Evolutionary conservation across 2,329 filamentous ascomycete genomes (phyloP).

Genomic region (Sporothrix pallida): DNA sequence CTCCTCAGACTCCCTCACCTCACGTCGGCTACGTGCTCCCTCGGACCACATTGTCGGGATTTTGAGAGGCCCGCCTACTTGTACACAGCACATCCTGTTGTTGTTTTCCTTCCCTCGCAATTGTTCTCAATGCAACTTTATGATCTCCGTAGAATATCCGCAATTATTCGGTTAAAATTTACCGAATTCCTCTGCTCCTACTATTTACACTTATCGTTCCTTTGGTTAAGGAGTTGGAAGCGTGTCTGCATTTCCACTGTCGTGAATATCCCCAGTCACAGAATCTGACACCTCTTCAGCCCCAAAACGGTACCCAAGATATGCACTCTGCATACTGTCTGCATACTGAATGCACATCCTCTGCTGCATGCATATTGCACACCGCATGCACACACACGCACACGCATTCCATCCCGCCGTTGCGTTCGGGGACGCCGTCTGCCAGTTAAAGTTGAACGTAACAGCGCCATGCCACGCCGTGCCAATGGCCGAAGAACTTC

Average conservation of each 20-base stretch:
- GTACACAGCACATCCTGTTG: neutral
- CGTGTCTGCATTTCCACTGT: neutral
- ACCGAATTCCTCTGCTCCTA: neutral
- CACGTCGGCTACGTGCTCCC: neutral
- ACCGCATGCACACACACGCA: neutral
- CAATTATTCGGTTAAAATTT: neutral
- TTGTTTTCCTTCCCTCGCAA: neutral
- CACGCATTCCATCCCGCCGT: neutral
- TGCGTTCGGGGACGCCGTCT: constrained; percentile 21
- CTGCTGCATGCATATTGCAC: neutral
- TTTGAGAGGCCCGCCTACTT: neutral
- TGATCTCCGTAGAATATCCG: neutral
- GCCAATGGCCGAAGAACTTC: constrained; percentile 26
- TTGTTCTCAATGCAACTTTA: neutral
- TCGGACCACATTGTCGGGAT: constrained; percentile 20
- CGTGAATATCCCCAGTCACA: neutral
- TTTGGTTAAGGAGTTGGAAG: too few species aligned
- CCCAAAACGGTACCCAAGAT: constrained; percentile 4
- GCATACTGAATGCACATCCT: neutral
- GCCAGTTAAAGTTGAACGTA: too few species aligned
- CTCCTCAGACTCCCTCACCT: neutral
- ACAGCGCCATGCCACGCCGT: too few species aligned
- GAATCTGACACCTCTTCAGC: neutral
- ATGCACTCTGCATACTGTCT: neutral
- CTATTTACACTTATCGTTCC: neutral